Evolutionary conservation across 106 monocot genomes (phyloP).

Genomic region (Ottelia alismoides): DNA sequence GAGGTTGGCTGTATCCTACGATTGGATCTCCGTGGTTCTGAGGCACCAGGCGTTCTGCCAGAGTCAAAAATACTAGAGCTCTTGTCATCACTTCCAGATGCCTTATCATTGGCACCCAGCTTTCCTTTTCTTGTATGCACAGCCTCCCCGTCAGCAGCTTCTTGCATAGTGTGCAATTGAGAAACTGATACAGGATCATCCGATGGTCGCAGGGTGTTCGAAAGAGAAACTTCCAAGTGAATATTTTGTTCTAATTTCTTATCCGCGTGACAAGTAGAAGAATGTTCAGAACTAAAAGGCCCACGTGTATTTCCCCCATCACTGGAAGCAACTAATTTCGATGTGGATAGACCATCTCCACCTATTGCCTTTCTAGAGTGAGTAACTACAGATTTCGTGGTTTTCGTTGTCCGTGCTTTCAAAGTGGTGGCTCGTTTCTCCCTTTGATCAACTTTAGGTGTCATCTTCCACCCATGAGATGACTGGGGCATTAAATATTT

Average conservation of each 20-base stretch:
- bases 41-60: no score
- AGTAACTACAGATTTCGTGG: slow-evolving; percentile 27
- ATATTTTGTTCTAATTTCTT: slow-evolving; percentile 17
- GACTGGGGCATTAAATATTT: slow-evolving; percentile 62
- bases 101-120: no score
- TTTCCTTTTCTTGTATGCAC: no score
- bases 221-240: slow-evolving; percentile 12
- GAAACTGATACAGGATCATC: no score
- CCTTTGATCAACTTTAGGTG: slow-evolving; percentile 35
- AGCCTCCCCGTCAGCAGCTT: no score
- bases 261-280: slow-evolving; percentile 21
- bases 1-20: slow-evolving; percentile 92
- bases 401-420: slow-evolving; percentile 27
- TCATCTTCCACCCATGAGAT: slow-evolving; percentile 28
- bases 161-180: no score
- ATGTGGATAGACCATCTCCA: slow-evolving; percentile 19
- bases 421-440: slow-evolving; percentile 24
- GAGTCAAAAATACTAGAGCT: no score
- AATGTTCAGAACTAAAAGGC: slow-evolving; percentile 4
- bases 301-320: slow-evolving; percentile 14
- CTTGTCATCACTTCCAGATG: no score
- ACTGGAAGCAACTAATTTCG: slow-evolving; percentile 10
- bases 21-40: slow-evolving; percentile 83
- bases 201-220: no score
- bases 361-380: slow-evolving; percentile 18